Base-by-base conservation (phyloP, 2,329 filamentous ascomycete genomes). In the Colletotrichum phormii region DNA sequence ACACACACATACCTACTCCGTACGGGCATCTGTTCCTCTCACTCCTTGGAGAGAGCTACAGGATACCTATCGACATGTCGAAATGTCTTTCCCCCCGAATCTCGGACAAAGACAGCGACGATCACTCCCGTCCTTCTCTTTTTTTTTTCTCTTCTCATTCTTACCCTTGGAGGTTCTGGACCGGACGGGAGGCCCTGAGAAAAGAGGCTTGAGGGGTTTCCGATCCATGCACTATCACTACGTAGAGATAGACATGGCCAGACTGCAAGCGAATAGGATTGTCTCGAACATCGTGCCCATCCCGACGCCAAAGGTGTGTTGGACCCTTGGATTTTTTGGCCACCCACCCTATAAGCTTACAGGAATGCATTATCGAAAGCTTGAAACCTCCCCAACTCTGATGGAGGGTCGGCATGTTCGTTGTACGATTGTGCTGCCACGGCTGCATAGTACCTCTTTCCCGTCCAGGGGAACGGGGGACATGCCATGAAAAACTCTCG, bases 231-330 rank as follows among this genome's bases (percentile, higher is more conserved):
- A 29, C 37, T 51, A 57, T 18, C 46, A 57, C 58, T 29, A 57
- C 51, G 51, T 18, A 55, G 26, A 58, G 24, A 72, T 42, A 63
- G 51, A 58, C 65, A 42, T 54, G 71, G 70, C 46, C 8, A 46
- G 33, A 33, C 51, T 35, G 71, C 66, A 73, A 73, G 55, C 71
- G 67, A 73, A 60, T 42, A 37, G 55, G 60, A 71, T 65, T 65
- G 60, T 70, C 37, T 37, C 18, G 59, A 46, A 51, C 31, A 60
- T 55, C 60, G 46, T 42, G 46, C 61, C 71, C 35, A 55, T 70
- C 60, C 64, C 29, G 46, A 61, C 33, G 51, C 26, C 9, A 29
- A 59, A 37, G 29, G 54, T 54, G 67, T 64, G 49, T 57, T 71
- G 71, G 71, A 71, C 71, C 71, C 71, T 61, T 64, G 60, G 60